phyloP scores from a whole-genome alignment of 306 rosid genomes.

The Crataegus laevigata region DNA sequence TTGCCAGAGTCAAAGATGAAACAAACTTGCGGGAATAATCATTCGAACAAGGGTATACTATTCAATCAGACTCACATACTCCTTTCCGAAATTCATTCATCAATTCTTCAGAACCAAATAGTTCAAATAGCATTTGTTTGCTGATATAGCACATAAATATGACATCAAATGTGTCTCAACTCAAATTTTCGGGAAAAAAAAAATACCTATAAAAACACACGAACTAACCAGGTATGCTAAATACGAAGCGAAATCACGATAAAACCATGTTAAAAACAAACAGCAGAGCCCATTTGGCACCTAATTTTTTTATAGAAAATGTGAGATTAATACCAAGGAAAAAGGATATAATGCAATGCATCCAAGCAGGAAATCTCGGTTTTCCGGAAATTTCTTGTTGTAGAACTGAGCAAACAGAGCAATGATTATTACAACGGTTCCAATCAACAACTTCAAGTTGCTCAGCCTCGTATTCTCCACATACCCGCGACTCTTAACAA shows the following conservation, averaged over 20 bases:
- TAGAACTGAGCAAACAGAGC: conserved; percentile 16
- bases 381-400: conserved; percentile 13
- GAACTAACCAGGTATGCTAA: neutral
- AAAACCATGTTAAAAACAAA: neutral
- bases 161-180: neutral
- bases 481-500: conserved; percentile 3
- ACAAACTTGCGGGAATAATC: neutral
- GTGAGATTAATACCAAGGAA: neutral
- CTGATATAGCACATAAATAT: neutral
- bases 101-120: neutral
- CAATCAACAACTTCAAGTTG: conserved; percentile 6
- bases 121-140: neutral
- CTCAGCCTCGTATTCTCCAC: conserved; percentile 15
- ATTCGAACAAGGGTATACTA: neutral
- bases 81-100: neutral
- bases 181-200: neutral
- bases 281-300: neutral
- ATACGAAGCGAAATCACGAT: neutral
- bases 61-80: neutral
- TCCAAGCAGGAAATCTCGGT: conserved; percentile 2
- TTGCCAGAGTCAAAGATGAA: conserved; percentile 11
- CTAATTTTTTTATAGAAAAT: neutral
- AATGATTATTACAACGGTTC: conserved; percentile 3
- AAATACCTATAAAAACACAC: neutral
- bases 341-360: conserved; percentile 15